Evolutionary conservation across 139 green algal genomes (phyloP).

Genomic region (Closterium sp.): DNA sequence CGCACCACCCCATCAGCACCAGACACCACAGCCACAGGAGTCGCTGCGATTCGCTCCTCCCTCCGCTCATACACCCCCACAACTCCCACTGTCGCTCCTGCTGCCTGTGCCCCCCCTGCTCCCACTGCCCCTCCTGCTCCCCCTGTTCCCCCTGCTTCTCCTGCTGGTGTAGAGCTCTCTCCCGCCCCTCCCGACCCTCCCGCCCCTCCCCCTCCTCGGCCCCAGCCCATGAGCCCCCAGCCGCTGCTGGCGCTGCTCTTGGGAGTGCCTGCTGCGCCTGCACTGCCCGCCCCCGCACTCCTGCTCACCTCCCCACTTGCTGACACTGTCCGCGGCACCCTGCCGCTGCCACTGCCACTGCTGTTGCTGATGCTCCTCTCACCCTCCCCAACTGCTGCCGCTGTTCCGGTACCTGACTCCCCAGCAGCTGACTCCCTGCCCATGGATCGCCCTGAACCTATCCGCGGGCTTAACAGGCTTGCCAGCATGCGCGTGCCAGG

Average conservation of each 20-base stretch:
- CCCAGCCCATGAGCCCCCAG: neutral
- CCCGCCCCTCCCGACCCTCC: neutral
- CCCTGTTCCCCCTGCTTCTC: neutral
- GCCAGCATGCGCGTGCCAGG: neutral
- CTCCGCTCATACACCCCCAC: neutral
- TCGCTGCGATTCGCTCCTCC: neutral
- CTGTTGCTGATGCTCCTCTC: neutral
- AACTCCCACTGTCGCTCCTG: neutral
- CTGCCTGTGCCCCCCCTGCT: neutral
- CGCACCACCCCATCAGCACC: neutral
- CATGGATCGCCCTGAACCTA: neutral
- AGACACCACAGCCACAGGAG: neutral
- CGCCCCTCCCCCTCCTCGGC: neutral
- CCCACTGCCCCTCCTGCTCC: neutral
- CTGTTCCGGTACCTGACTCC: no score
- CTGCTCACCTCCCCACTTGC: neutral
- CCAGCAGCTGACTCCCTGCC: neutral
- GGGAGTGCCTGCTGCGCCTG: neutral
- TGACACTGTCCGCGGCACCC: neutral
- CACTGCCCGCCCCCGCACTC: neutral
- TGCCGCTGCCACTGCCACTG: neutral
- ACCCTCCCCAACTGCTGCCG: neutral
- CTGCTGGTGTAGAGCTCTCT: neutral
- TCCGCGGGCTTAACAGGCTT: neutral
- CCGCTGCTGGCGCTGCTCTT: neutral